Evolutionary conservation across 1,139 yeast genomes (phyloP).

Genomic region (Pneumocystis wakefieldiae): DNA sequence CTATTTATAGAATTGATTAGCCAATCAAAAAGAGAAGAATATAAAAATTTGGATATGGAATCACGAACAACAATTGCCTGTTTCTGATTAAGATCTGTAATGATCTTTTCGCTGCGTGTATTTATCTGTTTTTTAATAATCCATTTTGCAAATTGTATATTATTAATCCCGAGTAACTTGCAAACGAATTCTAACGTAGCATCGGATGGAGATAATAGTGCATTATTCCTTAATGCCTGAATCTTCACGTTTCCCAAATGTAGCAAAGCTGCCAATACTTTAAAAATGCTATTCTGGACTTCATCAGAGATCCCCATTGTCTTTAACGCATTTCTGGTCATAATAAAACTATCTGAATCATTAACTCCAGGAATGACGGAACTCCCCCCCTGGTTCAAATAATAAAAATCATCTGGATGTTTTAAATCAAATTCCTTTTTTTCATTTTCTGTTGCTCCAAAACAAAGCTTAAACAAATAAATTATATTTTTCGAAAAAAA

Average conservation of each 20-base stretch:
- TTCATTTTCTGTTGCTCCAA: constrained; percentile 54
- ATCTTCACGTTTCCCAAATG: constrained; percentile 90
- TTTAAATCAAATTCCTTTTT: constrained; percentile 43
- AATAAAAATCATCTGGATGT: constrained; percentile 52
- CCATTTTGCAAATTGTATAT: constrained; percentile 73
- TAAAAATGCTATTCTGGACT: constrained; percentile 56
- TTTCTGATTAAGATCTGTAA: constrained; percentile 63
- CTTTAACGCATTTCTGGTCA: constrained; percentile 58
- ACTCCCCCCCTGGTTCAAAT: constrained; percentile 82
- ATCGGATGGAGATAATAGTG: constrained; percentile 70
- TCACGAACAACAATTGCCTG: constrained; percentile 90
- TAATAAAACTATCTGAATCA: constrained; percentile 60
- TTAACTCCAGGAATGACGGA: constrained; percentile 62
- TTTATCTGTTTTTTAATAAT: constrained; percentile 80
- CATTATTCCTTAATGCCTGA: constrained; percentile 73
- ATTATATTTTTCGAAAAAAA: background rate
- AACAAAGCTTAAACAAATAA: constrained; percentile 31
- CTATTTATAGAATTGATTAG: constrained; percentile 67
- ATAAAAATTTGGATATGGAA: constrained; percentile 87
- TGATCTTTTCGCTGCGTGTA: constrained; percentile 85
- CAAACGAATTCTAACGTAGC: constrained; percentile 73
- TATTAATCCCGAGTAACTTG: constrained; percentile 68
- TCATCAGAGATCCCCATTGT: constrained; percentile 57
- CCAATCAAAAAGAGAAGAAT: constrained; percentile 92
- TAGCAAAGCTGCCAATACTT: constrained; percentile 71